These are phyloP conservation scores for Cyclotella baltica DNA, from an alignment of 108 stramenopile species.

Conservation along the genomic window DNA sequence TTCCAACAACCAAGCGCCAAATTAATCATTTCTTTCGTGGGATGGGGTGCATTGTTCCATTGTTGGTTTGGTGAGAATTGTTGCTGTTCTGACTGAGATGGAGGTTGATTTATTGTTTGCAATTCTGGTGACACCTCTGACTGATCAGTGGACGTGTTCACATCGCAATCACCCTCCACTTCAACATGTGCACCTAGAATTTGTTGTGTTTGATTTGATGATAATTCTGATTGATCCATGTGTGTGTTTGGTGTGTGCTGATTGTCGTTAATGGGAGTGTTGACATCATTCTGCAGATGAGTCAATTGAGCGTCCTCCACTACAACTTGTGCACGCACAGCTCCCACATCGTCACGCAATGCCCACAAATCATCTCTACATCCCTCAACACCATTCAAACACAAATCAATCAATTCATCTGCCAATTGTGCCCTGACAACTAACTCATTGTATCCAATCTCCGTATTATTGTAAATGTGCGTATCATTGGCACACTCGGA, in stretches of 20 bases:
- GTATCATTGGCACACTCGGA: conserved; percentile 21
- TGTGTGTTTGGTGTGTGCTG: too few relatives aligned
- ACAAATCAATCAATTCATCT: conserved; percentile 33
- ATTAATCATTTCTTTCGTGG: conserved; percentile 47
- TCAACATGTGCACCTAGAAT: too few relatives aligned
- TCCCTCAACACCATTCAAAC: conserved; percentile 39
- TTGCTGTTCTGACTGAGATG: background rate
- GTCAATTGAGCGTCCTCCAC: too few relatives aligned
- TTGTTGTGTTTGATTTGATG: too few relatives aligned
- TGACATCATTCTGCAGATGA: too few relatives aligned
- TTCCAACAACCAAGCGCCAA: conserved; percentile 40
- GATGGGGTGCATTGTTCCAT: conserved; percentile 47
- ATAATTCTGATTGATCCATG: too few relatives aligned
- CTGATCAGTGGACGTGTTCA: background rate
- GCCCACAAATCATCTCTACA: conserved; percentile 13
- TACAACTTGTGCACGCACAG: background rate
- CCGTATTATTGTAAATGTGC: background rate
- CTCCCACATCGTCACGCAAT: background rate
- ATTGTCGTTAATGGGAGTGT: too few relatives aligned
- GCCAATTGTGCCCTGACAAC: conserved; percentile 21
- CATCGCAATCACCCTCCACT: too few relatives aligned
- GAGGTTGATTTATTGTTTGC: background rate
- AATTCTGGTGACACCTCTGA: background rate
- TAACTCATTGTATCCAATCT: too few relatives aligned
- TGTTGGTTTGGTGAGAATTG: conserved; percentile 42